Percentiles rank a stretch among this genome's conserved stretches.
Evolutionary conservation across 2,329 filamentous ascomycete genomes (phyloP).

Genomic region (Verticillium dahliae): DNA sequence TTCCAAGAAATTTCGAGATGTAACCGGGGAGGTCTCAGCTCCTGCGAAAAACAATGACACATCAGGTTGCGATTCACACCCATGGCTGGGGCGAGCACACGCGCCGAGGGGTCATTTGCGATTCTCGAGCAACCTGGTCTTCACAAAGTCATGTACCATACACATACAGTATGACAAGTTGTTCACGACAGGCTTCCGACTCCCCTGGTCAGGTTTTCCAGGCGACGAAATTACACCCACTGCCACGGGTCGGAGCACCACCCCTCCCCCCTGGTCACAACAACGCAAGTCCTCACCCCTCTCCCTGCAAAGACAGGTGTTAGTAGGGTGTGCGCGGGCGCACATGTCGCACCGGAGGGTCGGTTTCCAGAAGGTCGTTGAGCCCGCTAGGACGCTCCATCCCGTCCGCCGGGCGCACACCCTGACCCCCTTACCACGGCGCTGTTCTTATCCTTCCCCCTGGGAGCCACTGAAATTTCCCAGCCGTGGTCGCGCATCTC

Average conservation of each 20-base stretch:
- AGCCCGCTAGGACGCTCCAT: neutral
- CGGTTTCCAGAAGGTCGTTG: neutral
- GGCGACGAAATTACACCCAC: neutral
- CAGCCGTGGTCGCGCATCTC: constrained; percentile 3
- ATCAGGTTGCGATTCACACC: too few species aligned
- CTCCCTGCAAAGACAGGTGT: constrained; percentile 12
- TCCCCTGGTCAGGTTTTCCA: neutral
- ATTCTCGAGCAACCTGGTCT: neutral
- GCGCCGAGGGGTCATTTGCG: neutral
- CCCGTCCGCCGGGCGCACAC: constrained; percentile 2
- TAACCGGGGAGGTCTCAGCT: too few species aligned
- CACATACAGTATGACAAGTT: constrained; percentile 8
- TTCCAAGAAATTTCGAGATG: too few species aligned
- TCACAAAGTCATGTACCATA: constrained; percentile 3
- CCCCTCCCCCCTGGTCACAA: neutral
- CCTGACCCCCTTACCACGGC: neutral
- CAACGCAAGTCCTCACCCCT: constrained; percentile 7
- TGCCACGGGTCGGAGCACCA: constrained; percentile 4
- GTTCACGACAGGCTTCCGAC: neutral
- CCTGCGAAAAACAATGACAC: too few species aligned
- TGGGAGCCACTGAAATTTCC: neutral
- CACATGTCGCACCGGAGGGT: constrained; percentile 1
- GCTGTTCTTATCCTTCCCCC: neutral
- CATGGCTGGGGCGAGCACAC: too few species aligned
- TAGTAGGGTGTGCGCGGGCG: constrained; percentile 3